Evolutionary conservation across 768 basidiomycete genomes (phyloP).

Genomic region (Obba rivulosa): DNA sequence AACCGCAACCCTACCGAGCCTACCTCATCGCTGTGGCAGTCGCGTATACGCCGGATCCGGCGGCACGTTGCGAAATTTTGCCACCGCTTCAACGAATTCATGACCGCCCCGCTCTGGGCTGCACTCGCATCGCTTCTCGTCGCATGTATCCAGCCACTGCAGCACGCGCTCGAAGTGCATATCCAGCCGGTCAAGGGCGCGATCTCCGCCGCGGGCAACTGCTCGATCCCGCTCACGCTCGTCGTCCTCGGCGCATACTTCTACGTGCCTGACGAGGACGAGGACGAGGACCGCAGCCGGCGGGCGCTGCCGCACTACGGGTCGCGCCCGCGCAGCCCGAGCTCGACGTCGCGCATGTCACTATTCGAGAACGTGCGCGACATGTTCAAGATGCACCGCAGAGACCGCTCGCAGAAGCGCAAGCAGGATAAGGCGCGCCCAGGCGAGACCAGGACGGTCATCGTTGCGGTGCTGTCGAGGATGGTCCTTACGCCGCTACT

Average conservation of each 20-base stretch:
- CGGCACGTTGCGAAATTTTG: conserved; percentile 26
- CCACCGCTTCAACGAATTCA: conserved; percentile 56
- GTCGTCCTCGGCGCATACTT: conserved; percentile 94
- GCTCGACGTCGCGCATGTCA: conserved; percentile 25
- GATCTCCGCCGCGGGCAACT: conserved; percentile 61
- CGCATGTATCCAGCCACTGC: conserved; percentile 71
- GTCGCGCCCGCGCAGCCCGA: conserved; percentile 11
- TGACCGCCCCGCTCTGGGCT: conserved; percentile 88
- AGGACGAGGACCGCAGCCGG: conserved; percentile 8
- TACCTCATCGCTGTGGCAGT: conserved; percentile 18
- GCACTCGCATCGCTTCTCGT: conserved; percentile 70
- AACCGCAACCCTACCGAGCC: conserved; percentile 13
- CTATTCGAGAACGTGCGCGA: conserved; percentile 38
- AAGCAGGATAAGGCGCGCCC: conserved; percentile 23
- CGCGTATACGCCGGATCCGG: conserved; percentile 21
- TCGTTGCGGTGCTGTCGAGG: conserved; percentile 75
- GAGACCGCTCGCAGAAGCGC: conserved; percentile 13
- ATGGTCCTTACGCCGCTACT: conserved; percentile 85
- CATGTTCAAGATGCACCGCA: conserved; percentile 33
- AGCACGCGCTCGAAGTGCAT: conserved; percentile 60
- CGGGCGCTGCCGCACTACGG: conserved; percentile 9
- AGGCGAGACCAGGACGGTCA: conserved; percentile 79
- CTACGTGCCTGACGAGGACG: conserved; percentile 37
- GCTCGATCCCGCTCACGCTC: conserved; percentile 83
- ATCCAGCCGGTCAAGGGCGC: conserved; percentile 66